Evolutionary conservation across 2,329 filamentous ascomycete genomes (phyloP).

Genomic region (Sordariomycetes sp.): DNA sequence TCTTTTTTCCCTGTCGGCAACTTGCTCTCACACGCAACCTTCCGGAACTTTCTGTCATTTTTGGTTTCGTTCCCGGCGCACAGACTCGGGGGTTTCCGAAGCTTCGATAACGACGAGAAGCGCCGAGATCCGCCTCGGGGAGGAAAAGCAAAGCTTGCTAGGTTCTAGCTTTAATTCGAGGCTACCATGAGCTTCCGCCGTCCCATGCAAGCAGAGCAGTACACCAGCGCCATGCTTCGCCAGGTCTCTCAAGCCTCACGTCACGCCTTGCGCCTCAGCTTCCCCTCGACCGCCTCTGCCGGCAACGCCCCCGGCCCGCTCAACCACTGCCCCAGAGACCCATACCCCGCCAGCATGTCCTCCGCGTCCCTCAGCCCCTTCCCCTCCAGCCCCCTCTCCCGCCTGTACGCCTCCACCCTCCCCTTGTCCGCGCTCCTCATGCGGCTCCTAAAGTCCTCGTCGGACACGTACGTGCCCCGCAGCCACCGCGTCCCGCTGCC

Average conservation of each 20-base stretch:
- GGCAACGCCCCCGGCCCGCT: conserved; percentile 1
- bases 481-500: conserved; percentile 64
- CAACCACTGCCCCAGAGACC: conserved; percentile 2
- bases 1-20: too few relatives aligned
- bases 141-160: too few relatives aligned
- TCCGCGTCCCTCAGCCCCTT: conserved; percentile 1
- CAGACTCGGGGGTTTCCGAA: too few relatives aligned
- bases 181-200: too few relatives aligned
- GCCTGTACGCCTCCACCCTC: conserved; percentile 5
- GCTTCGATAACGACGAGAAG: too few relatives aligned
- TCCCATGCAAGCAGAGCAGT: too few relatives aligned
- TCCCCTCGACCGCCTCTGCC: conserved; percentile 1
- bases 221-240: too few relatives aligned
- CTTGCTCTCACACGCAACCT: too few relatives aligned
- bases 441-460: conserved; percentile 29
- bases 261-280: not conserved
- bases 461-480: conserved; percentile 72
- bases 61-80: too few relatives aligned
- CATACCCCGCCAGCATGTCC: conserved; percentile 3
- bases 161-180: too few relatives aligned
- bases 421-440: conserved; percentile 7
- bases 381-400: conserved; percentile 5
- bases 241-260: not conserved
- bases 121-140: too few relatives aligned
- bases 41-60: too few relatives aligned